A percentile compares a stretch with the other conserved stretches of the same genome.
Conservation (phyloP, 805 yeast genomes). For the Saturnispora sanitii region DNA sequence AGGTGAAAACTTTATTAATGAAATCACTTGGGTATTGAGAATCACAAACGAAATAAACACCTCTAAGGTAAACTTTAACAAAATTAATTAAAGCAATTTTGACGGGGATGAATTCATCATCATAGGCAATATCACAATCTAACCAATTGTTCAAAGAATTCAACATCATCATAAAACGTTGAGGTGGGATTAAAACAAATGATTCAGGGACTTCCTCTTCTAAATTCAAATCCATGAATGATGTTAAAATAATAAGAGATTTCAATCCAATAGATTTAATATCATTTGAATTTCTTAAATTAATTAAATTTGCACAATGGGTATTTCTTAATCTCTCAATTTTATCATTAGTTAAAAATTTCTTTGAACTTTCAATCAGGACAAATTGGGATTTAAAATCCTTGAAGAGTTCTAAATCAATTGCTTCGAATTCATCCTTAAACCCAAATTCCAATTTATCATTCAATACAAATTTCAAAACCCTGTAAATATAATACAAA, state of each 20-base stretch:
- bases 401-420: conserved; percentile 27
- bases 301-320: conserved; percentile 56
- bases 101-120: conserved; percentile 38
- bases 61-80: conserved; percentile 22
- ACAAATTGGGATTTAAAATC: conserved; percentile 29
- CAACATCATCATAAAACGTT: conserved; percentile 54
- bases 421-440: conserved; percentile 14
- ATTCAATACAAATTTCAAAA: conserved; percentile 25
- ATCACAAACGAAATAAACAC: conserved; percentile 25
- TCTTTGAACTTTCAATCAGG: conserved; percentile 27
- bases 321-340: conserved; percentile 48
- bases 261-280: conserved; percentile 35
- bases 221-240: conserved; percentile 30
- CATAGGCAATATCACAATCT: conserved; percentile 53
- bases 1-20: conserved; percentile 25
- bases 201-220: conserved; percentile 18
- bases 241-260: conserved; percentile 39
- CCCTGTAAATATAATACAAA: conserved; percentile 28
- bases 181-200: conserved; percentile 45
- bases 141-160: conserved; percentile 47
- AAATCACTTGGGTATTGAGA: conserved; percentile 23
- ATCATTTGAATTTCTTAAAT: conserved; percentile 33
- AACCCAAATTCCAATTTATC: conserved; percentile 23
- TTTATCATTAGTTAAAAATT: conserved; percentile 27
- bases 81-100: conserved; percentile 45